A percentile compares a stretch with the other conserved stretches of the same genome.
Evolutionary conservation across 257 asterid genomes (phyloP).

Genomic region (Capsicum rhomboideum): DNA sequence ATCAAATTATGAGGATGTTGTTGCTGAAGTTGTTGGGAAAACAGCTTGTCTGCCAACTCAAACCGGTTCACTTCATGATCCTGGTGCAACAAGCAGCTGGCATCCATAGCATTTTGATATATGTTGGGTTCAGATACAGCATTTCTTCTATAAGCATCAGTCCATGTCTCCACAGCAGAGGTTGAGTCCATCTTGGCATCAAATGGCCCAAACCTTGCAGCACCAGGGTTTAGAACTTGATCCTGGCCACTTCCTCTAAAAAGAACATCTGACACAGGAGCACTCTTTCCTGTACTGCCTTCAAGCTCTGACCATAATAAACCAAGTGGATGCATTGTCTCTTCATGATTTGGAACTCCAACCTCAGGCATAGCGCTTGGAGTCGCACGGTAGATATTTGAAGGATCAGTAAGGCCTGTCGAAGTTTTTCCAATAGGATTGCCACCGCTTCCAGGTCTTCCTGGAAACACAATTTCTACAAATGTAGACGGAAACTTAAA

Average conservation of each 20-base stretch:
- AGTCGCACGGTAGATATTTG: slow-evolving; percentile 24
- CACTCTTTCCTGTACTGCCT: slow-evolving; percentile 48
- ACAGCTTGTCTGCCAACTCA: slow-evolving; percentile 57
- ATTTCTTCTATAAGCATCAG: slow-evolving; percentile 41
- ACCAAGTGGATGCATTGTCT: slow-evolving; percentile 64
- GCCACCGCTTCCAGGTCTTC: slow-evolving; percentile 75
- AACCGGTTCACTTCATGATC: slow-evolving; percentile 45
- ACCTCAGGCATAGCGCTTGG: slow-evolving; percentile 29
- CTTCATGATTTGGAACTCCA: slow-evolving; percentile 36
- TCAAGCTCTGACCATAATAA: slow-evolving; percentile 92
- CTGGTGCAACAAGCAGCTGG: slow-evolving; percentile 39
- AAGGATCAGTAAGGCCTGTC: slow-evolving; percentile 31
- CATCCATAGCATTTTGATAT: slow-evolving; percentile 47
- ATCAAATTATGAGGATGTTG: slow-evolving; percentile 42
- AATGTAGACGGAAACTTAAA: not conserved
- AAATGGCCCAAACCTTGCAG: slow-evolving; percentile 41
- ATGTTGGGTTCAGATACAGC: slow-evolving; percentile 40
- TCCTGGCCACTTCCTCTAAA: slow-evolving; percentile 32
- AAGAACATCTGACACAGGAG: not conserved
- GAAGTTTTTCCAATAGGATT: slow-evolving; percentile 40
- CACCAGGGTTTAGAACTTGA: slow-evolving; percentile 27
- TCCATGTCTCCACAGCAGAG: slow-evolving; percentile 53
- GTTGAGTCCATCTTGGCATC: slow-evolving; percentile 34
- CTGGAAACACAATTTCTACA: slow-evolving; percentile 77
- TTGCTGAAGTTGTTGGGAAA: slow-evolving; percentile 51